These are phyloP conservation scores for Sporothrix protearum DNA, from an alignment of 2,329 filamentous ascomycete genomes.

Conservation along the genomic window DNA sequence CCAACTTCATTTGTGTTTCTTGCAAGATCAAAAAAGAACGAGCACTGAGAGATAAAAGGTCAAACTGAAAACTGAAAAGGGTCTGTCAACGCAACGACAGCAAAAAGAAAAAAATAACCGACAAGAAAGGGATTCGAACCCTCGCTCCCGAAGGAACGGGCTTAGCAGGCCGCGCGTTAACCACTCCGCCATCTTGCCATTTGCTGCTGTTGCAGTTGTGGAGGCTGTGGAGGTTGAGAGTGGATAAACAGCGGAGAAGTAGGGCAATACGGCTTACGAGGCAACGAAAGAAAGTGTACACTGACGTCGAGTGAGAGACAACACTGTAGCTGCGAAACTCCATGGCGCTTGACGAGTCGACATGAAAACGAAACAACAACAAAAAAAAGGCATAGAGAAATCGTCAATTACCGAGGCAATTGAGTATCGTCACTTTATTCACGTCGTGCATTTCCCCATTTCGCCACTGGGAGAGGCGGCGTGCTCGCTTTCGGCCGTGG, in stretches of 20 bases:
- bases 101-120: background rate
- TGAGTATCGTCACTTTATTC: background rate
- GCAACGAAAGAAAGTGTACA: background rate
- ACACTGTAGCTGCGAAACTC: background rate
- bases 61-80: background rate
- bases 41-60: background rate
- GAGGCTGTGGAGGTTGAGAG: background rate
- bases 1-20: background rate
- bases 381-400: background rate
- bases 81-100: background rate
- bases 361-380: background rate
- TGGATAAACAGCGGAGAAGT: conserved; percentile 8
- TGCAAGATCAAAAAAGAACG: background rate
- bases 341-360: background rate
- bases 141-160: conserved; percentile 13
- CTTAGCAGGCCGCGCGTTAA: conserved; percentile 11
- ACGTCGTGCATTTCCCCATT: background rate
- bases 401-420: background rate
- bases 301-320: background rate
- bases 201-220: background rate
- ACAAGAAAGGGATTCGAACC: conserved; percentile 13
- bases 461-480: background rate
- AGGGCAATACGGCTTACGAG: background rate
- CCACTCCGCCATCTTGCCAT: background rate
- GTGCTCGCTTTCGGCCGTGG: background rate